Evolutionary conservation across 495 filamentous ascomycete genomes (phyloP), one percentile per base, ranked within the genome.

Genomic region (Penicillium argentinense): DNA sequence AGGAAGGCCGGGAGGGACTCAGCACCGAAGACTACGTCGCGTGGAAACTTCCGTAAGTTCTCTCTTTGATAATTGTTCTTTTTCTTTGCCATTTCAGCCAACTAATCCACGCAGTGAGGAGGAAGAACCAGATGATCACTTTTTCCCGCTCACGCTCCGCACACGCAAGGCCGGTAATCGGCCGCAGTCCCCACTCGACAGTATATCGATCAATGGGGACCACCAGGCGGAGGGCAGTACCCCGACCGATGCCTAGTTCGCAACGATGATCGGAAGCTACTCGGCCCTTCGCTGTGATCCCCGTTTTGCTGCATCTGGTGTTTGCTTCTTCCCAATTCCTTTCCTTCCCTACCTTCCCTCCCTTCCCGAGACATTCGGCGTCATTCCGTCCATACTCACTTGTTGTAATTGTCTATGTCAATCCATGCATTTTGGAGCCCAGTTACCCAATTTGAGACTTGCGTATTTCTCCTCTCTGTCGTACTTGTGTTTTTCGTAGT

Each of bases 1-100:
- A 97, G 68, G 93, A 98, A 67, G 89, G 89, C 23, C 82, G 85
- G 34, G 93, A 98, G 67, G 93, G 93, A 3, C 68, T 98, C 52
- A 91, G 82, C 67, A 97, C 93, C 11, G 93, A 98, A 68, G 93
- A 98, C 60, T 97, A 98, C 61, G 87, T 97, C 53, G 85, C 93
- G 30, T 98, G 95, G 93, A 95, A 92, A 68, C 74, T 98, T 17
- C 93, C 93, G 88, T 97, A 80, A 86, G 91, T 86, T 45, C 11
- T 22, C 37, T 9, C 27, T 12, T 29, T 26, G 27, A 11, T n/a
- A 47, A 19, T 1, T 36, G 40, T 52, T 19, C 16, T 24, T 14
- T 38, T 17, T 7, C n/a, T 17, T 11, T 11, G 5, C 13, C 21
- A 23, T 14, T 16, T 9, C 9, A 13, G 17, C 14, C 18, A 7